Percentiles rank a stretch among this genome's conserved stretches.
Evolutionary conservation across 2,329 filamentous ascomycete genomes (phyloP).

Genomic region (Trichophaea hybrida): DNA sequence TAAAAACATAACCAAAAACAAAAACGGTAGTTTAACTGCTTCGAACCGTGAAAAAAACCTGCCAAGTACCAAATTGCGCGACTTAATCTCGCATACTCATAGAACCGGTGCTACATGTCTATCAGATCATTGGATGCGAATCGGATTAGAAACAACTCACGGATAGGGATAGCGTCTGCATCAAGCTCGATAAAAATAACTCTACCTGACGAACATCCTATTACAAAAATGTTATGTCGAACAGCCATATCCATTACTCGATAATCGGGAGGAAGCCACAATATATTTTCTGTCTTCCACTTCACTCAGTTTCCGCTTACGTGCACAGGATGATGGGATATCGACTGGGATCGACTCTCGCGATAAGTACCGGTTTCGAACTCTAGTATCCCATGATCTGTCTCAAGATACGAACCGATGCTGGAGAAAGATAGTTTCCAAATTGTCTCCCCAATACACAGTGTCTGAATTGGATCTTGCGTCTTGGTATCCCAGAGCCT

Average conservation of each 20-base stretch:
- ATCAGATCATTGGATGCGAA: too few species aligned
- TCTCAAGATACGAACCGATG: not conserved
- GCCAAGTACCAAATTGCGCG: too few species aligned
- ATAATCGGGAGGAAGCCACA: not conserved
- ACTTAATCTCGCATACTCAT: too few species aligned
- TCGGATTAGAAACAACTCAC: not conserved
- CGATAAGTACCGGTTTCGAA: not conserved
- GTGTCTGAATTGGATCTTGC: conserved; percentile 12
- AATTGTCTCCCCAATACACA: conserved; percentile 65
- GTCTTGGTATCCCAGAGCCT: too few species aligned
- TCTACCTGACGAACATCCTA: not conserved
- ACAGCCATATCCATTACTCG: not conserved
- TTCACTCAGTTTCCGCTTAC: not conserved
- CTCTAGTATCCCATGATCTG: not conserved
- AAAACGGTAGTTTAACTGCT: too few species aligned
- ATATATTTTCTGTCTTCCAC: not conserved
- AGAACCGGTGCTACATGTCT: too few species aligned
- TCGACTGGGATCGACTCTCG: not conserved
- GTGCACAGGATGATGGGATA: not conserved
- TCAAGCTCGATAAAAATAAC: not conserved
- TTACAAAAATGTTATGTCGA: not conserved
- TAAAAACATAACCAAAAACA: too few species aligned
- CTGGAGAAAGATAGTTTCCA: conserved; percentile 65
- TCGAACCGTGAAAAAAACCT: too few species aligned
- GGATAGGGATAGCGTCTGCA: not conserved